These are phyloP conservation scores for Dioscorea zingiberensis DNA, from an alignment of 106 monocot genomes.

Conservation along the genomic window DNA sequence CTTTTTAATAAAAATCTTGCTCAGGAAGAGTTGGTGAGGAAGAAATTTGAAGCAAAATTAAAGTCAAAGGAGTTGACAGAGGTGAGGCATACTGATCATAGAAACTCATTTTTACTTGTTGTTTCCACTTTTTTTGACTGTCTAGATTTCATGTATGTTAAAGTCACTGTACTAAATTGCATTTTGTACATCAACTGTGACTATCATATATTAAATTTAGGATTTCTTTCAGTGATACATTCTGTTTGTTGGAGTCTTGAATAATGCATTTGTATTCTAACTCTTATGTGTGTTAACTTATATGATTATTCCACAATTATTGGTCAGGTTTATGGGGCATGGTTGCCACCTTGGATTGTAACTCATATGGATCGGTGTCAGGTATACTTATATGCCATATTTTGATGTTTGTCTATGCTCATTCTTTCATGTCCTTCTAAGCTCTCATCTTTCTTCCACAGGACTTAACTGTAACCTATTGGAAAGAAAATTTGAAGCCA, in stretches of 20 bases:
- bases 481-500: conserved; percentile 79
- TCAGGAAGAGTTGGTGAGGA: conserved; percentile 11
- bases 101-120: neutral
- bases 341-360: conserved; percentile 94
- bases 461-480: conserved; percentile 46
- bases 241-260: no score
- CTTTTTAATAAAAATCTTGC: neutral
- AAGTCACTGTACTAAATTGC: no score
- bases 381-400: conserved; percentile 21
- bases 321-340: conserved; percentile 76
- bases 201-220: no score
- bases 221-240: no score
- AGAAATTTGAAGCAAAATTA: conserved; percentile 10
- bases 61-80: conserved; percentile 10
- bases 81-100: conserved; percentile 1
- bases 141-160: no score
- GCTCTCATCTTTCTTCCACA: conserved; percentile 9
- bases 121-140: no score
- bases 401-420: neutral
- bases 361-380: conserved; percentile 30
- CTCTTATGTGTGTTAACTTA: no score
- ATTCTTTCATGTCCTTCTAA: no score
- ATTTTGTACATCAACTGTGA: no score
- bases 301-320: neutral
- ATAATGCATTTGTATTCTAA: no score